These are phyloP conservation scores for Cutaneotrichosporon cavernicola DNA, from an alignment of 1,284 basidiomycete genomes.

Conservation along the genomic window DNA sequence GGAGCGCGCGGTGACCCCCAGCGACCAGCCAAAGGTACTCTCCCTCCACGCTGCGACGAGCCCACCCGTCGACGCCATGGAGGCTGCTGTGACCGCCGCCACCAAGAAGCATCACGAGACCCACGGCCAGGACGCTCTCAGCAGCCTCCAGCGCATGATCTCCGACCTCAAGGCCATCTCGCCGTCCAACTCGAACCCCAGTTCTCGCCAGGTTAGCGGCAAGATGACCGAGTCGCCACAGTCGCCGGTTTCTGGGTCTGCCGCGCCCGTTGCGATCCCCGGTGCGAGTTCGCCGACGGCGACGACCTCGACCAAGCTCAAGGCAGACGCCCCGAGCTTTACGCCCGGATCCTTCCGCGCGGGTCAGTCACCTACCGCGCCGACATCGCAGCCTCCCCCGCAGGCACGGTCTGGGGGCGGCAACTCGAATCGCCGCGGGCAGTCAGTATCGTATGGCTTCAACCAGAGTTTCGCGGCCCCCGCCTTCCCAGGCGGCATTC, in stretches of 20 bases:
- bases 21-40: conserved; percentile 16
- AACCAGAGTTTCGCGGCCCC: conserved; percentile 5
- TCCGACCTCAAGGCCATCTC: conserved; percentile 48
- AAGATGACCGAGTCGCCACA: conserved; percentile 12
- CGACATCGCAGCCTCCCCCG: conserved; percentile 13
- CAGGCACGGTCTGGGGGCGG: not conserved
- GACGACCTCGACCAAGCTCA: conserved; percentile 40
- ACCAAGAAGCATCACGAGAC: conserved; percentile 38
- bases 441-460: conserved; percentile 21
- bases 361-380: conserved; percentile 19
- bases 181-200: conserved; percentile 21
- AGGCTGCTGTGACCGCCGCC: conserved; percentile 45
- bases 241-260: conserved; percentile 1
- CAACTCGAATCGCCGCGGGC: conserved; percentile 10
- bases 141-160: conserved; percentile 50
- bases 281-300: conserved; percentile 10
- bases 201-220: conserved; percentile 30
- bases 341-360: conserved; percentile 35
- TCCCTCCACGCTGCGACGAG: conserved; percentile 37
- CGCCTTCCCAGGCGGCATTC: conserved; percentile 17
- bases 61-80: conserved; percentile 42
- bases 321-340: conserved; percentile 52
- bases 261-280: conserved; percentile 22
- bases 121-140: conserved; percentile 40
- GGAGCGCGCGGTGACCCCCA: conserved; percentile 18